These are phyloP conservation scores for Pichia occidentalis DNA, from an alignment of 805 yeast genomes.

Conservation along the genomic window DNA sequence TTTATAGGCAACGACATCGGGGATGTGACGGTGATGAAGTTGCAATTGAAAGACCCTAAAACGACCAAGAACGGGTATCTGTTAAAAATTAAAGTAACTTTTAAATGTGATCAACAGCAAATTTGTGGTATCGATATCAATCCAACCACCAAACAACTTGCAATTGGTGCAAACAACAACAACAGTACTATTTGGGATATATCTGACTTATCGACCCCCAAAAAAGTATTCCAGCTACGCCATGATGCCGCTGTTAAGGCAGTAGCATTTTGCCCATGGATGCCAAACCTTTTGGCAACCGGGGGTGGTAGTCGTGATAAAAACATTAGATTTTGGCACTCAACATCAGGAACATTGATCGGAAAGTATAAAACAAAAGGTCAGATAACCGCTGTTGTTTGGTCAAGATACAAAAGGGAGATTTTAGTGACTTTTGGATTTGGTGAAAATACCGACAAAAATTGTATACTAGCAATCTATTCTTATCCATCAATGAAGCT, in stretches of 20 bases:
- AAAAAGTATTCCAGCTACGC: conserved; percentile 40
- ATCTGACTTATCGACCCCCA: conserved; percentile 34
- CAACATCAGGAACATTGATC: conserved; percentile 66
- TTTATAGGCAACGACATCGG: conserved; percentile 66
- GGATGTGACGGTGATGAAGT: conserved; percentile 39
- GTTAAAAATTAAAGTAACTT: conserved; percentile 20
- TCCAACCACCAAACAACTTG: conserved; percentile 46
- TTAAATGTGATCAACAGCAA: conserved; percentile 50
- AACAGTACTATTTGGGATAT: conserved; percentile 74
- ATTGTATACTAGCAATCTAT: conserved; percentile 52
- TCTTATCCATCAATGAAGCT: conserved; percentile 59
- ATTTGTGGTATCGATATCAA: conserved; percentile 64
- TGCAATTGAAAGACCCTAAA: conserved; percentile 9
- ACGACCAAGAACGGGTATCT: conserved; percentile 2
- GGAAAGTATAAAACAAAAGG: conserved; percentile 51
- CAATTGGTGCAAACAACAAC: conserved; percentile 84
- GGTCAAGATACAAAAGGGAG: conserved; percentile 64
- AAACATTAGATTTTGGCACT: conserved; percentile 81
- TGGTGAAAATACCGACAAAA: conserved; percentile 42
- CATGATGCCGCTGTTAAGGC: conserved; percentile 91
- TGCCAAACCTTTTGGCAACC: conserved; percentile 69
- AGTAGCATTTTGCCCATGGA: conserved; percentile 87
- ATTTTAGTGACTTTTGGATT: conserved; percentile 80
- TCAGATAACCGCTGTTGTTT: conserved; percentile 72
- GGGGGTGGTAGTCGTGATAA: conserved; percentile 88